A percentile compares a stretch with the other conserved stretches of the same genome.
Conservation (phyloP, 768 basidiomycete genomes). For the Fibroporia radiculosa region DNA sequence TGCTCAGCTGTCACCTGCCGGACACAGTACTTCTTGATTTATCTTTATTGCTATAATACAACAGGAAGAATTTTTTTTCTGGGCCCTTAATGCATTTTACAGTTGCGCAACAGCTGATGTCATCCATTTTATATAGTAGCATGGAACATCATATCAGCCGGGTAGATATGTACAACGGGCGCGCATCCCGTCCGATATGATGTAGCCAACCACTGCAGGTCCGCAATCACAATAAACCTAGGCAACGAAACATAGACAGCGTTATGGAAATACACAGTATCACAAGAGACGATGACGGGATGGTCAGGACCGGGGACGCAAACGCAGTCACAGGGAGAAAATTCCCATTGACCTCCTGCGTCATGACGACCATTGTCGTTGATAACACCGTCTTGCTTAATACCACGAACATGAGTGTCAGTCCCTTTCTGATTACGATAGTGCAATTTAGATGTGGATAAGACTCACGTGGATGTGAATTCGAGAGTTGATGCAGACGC, state of each 20-base stretch:
- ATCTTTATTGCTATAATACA: slow-evolving; percentile 2
- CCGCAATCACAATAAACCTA: too few relatives aligned
- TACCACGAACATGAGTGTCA: neutral
- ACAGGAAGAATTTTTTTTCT: too few relatives aligned
- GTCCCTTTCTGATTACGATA: neutral
- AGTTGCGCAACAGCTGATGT: too few relatives aligned
- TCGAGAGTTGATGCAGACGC: slow-evolving; percentile 11
- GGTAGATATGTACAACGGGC: too few relatives aligned
- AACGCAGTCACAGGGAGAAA: slow-evolving; percentile 20
- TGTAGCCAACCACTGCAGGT: too few relatives aligned
- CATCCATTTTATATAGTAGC: too few relatives aligned
- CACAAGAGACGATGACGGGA: too few relatives aligned
- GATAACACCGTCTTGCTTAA: slow-evolving; percentile 14
- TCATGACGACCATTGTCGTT: slow-evolving; percentile 13
- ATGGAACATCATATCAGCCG: too few relatives aligned
- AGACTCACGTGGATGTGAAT: slow-evolving; percentile 13
- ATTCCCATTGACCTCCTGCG: slow-evolving; percentile 3
- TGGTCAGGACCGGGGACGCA: neutral
- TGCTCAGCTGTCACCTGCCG: neutral
- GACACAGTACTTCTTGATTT: neutral
- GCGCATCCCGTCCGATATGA: too few relatives aligned
- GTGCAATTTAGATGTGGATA: neutral
- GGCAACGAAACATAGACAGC: too few relatives aligned
- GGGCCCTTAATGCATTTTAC: too few relatives aligned
- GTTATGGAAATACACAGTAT: too few relatives aligned